These are phyloP conservation scores for Rhodomyrtus psidioides DNA, from an alignment of 441 rosid species.

Conservation along the genomic window DNA sequence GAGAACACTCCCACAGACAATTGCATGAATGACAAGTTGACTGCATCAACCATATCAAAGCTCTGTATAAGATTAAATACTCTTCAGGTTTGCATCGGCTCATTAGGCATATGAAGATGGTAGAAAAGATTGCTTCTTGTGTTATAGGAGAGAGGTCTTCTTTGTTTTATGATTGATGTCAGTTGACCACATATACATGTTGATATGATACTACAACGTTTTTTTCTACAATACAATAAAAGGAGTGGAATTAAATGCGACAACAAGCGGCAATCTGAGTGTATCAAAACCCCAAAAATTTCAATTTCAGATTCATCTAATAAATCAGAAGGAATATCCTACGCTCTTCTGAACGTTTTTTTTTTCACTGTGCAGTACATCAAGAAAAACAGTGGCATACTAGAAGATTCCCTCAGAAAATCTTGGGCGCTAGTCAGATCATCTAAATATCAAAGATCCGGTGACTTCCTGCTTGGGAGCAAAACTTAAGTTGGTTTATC, in stretches of 20 bases:
- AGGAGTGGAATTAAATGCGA: not conserved
- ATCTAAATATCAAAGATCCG: slow-evolving; percentile 25
- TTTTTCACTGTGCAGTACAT: slow-evolving; percentile 53
- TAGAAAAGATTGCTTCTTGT: not conserved
- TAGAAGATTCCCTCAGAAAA: slow-evolving; percentile 75
- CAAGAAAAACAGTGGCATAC: slow-evolving; percentile 59
- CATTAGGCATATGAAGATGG: not conserved
- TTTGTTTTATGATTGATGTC: not conserved
- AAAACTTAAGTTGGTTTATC: not conserved
- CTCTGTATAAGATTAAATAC: slow-evolving; percentile 91
- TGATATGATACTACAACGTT: not conserved
- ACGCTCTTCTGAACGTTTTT: not conserved
- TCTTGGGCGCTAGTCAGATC: slow-evolving; percentile 55
- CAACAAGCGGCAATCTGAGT: not conserved
- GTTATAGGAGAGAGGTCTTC: not conserved
- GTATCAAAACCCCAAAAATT: not conserved
- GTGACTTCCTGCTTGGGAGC: slow-evolving; percentile 26
- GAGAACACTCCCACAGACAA: slow-evolving; percentile 46
- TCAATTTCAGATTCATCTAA: not conserved
- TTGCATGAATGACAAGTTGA: slow-evolving; percentile 41
- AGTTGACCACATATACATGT: not conserved
- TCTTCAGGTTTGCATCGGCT: slow-evolving; percentile 55
- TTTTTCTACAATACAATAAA: not conserved
- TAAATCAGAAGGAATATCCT: not conserved
- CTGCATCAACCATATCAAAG: slow-evolving; percentile 65